Evolutionary conservation across 2,329 filamentous ascomycete genomes (phyloP).

Genomic region (Geosmithia putterillii): DNA sequence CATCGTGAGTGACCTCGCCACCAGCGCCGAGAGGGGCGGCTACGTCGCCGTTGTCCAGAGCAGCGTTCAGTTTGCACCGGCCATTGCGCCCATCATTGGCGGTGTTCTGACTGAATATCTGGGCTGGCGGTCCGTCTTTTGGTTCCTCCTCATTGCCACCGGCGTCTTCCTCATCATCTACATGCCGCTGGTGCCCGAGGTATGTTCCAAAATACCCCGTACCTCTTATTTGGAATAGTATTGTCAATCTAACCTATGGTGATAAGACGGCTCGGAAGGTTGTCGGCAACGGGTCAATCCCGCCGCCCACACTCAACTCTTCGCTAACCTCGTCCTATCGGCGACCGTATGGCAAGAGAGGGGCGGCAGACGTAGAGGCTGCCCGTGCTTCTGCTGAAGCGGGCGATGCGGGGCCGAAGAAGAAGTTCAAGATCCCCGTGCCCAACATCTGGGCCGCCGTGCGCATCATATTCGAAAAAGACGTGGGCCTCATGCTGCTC

Average conservation of each 20-base stretch:
- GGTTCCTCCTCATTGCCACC: conserved; percentile 36
- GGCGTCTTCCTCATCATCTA: conserved; percentile 25
- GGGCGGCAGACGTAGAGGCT: background rate
- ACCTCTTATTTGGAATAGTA: background rate
- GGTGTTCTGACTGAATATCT: conserved; percentile 36
- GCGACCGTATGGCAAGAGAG: background rate
- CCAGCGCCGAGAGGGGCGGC: conserved; percentile 40
- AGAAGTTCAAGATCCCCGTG: conserved; percentile 9
- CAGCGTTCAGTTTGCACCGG: conserved; percentile 26
- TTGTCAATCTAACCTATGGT: background rate
- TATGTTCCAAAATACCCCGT: too few relatives aligned
- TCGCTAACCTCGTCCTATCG: background rate
- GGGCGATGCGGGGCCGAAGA: background rate
- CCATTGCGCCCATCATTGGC: conserved; percentile 36
- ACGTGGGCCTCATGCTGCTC: conserved; percentile 18
- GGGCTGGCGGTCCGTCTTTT: conserved; percentile 43
- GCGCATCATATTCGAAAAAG: conserved; percentile 15
- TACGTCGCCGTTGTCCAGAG: conserved; percentile 35
- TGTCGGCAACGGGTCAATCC: conserved; percentile 32
- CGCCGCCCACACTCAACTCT: conserved; percentile 13
- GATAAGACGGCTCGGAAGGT: conserved; percentile 15
- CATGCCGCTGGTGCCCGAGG: conserved; percentile 22
- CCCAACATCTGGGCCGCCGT: conserved; percentile 17
- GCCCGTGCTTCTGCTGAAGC: background rate
- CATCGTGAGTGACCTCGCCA: conserved; percentile 45